phyloP scores from a whole-genome alignment of 441 rosid genomes.

The Erodium trifolium region DNA sequence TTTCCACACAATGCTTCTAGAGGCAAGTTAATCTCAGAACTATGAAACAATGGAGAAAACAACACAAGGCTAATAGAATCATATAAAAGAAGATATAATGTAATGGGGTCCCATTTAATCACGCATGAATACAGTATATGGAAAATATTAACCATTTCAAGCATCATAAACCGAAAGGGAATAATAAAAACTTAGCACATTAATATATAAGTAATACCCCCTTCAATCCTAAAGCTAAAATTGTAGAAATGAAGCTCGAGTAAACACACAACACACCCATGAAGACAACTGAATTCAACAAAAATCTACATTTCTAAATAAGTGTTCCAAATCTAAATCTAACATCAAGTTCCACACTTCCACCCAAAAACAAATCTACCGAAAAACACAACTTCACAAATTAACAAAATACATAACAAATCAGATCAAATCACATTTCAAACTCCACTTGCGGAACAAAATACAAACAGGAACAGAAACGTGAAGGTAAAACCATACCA shows the following conservation, averaged over 20 bases:
- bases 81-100: not conserved
- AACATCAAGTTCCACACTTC: not conserved
- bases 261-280: not conserved
- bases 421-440: not conserved
- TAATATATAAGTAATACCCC: not conserved
- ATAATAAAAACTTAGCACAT: not conserved
- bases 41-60: not conserved
- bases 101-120: not conserved
- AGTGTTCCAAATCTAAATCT: not conserved
- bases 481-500: slow-evolving; percentile 7
- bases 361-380: not conserved
- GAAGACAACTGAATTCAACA: not conserved
- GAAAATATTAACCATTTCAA: not conserved
- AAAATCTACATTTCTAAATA: not conserved
- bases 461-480: not conserved
- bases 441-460: not conserved
- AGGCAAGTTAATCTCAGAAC: not conserved
- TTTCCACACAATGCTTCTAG: not conserved
- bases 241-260: not conserved
- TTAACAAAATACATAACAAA: not conserved
- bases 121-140: not conserved
- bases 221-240: not conserved
- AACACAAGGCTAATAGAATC: not conserved
- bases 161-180: not conserved
- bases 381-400: not conserved